phyloP scores from a whole-genome alignment of 148 eudicot genomes.

The Rhododendron ferrugineum region DNA sequence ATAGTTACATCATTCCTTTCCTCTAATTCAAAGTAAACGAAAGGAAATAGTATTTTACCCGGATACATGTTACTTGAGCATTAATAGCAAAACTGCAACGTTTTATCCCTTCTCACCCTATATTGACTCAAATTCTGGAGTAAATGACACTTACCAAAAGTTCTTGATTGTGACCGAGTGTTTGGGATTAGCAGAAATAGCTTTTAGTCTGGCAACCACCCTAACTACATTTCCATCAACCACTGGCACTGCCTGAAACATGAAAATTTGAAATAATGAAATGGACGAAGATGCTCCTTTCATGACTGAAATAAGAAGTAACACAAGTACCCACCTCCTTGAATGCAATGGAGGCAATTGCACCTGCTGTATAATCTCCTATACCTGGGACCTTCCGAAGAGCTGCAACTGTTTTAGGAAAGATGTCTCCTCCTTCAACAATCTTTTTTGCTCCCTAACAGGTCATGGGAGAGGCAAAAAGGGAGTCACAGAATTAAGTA shows the following conservation, averaged over 20 bases:
- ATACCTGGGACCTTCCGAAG: conserved; percentile 74
- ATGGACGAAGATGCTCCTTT: conserved; percentile 1
- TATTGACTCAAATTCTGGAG: not conserved
- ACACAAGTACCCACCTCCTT: conserved; percentile 46
- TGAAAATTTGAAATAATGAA: conserved; percentile 5
- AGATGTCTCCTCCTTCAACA: conserved; percentile 55
- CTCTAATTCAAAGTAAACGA: not conserved
- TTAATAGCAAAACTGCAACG: not conserved
- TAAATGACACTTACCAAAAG: conserved; percentile 49
- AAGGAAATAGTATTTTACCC: not conserved
- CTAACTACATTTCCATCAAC: conserved; percentile 96
- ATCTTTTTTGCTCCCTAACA: conserved; percentile 81
- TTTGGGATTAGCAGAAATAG: conserved; percentile 88
- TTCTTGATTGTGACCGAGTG: conserved; percentile 51
- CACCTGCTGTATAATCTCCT: conserved; percentile 94
- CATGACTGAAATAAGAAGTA: not conserved
- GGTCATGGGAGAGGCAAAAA: not conserved
- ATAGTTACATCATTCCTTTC: not conserved
- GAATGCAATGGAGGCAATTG: conserved; percentile 93
- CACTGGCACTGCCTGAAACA: conserved; percentile 74
- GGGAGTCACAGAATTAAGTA: conserved; percentile 5
- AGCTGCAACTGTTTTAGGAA: conserved; percentile 62
- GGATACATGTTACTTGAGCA: not conserved
- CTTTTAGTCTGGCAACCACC: conserved; percentile 77
- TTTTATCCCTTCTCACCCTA: not conserved